These are phyloP conservation scores for Akanthomyces uredinophilus DNA, from an alignment of 2,329 filamentous ascomycete genomes.

Conservation along the genomic window DNA sequence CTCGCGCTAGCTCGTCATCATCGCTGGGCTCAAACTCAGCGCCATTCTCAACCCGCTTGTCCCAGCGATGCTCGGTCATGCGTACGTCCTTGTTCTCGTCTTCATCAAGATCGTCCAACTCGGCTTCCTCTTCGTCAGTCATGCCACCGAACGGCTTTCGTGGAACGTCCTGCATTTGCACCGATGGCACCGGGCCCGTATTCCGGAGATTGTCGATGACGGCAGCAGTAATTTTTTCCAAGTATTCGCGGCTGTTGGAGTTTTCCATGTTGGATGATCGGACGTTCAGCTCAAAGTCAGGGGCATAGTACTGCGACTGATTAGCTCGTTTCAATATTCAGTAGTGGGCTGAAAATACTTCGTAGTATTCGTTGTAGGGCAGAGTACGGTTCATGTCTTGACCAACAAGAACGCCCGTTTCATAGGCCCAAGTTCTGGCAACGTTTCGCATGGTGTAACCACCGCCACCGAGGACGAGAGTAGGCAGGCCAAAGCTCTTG, in stretches of 20 bases:
- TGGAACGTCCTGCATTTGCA: constrained; percentile 79
- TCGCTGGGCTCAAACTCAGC: constrained; percentile 86
- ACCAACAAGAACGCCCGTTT: constrained; percentile 85
- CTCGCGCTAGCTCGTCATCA: constrained; percentile 72
- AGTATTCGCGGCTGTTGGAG: constrained; percentile 75
- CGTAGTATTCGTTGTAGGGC: constrained; percentile 95
- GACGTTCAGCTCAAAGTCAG: constrained; percentile 86
- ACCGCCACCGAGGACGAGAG: constrained; percentile 89
- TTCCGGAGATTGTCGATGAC: constrained; percentile 84
- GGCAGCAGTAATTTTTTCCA: constrained; percentile 74
- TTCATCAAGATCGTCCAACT: constrained; percentile 67
- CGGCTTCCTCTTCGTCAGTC: constrained; percentile 62
- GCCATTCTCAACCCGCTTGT: constrained; percentile 69
- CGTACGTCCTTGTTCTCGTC: constrained; percentile 82
- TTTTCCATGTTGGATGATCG: constrained; percentile 87
- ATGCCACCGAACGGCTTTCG: constrained; percentile 57
- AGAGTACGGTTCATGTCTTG: constrained; percentile 76
- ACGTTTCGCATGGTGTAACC: constrained; percentile 98
- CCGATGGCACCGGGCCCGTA: constrained; percentile 79
- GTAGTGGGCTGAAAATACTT: constrained; percentile 47
- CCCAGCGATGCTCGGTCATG: constrained; percentile 75
- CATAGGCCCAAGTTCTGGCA: constrained; percentile 92
- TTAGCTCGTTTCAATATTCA: constrained; percentile 26
- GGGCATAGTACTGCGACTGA: constrained; percentile 72
- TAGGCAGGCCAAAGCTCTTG: constrained; percentile 77